Evolutionary conservation across 768 basidiomycete genomes (phyloP), one percentile per base, ranked within the genome.

Genomic region (Hygrophorus russula): DNA sequence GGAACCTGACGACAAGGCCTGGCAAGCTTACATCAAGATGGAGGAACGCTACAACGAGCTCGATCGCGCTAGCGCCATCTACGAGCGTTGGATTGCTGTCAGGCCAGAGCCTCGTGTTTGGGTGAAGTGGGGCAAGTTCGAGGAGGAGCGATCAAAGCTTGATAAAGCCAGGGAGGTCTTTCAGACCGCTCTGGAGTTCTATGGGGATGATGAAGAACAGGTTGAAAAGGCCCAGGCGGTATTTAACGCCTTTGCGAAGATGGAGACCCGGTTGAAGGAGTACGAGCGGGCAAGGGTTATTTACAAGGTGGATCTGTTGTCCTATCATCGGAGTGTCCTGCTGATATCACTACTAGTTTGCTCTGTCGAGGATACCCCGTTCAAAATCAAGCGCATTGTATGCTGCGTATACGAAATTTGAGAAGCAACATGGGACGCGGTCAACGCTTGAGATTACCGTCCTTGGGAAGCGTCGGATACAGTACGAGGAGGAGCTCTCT

Each of bases 1-100:
- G 96, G 96, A 98, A 59, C 96, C 96, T 0, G 93, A 98, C 54
- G 96, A 98, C 75, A 97, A 97, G 68, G 92, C 94, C 2, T 99
- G 94, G 94, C 88, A 92, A 58, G 90, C 91, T n/a, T 98, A 94
- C 63, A 88, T 98, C 72, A 98, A 99, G 67, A 71, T 98, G 59
- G 96, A 99, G 66, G 80, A 84, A 56, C 76, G 96, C 41, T 99
- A 98, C 59, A 70, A 80, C 45, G 96, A 99, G 61, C 64, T 79
- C 15, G 96, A 97, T 53, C 73, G 96, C 7, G 94, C 92, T 2
- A 94, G 91, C 46, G 69, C 81, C 15, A 83, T 98, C 29, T 96
- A 94, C 58, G 94, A 98, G 56, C 73, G 91, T 7, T 90, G 90
- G 86, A 73, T 88, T 41, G 81, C 78, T 2, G 76, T 88, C 29